Percentiles rank a stretch among this genome's conserved stretches.
phyloP scores from a whole-genome alignment of 23 red algal genomes.

The Gracilaria vermiculophylla region DNA sequence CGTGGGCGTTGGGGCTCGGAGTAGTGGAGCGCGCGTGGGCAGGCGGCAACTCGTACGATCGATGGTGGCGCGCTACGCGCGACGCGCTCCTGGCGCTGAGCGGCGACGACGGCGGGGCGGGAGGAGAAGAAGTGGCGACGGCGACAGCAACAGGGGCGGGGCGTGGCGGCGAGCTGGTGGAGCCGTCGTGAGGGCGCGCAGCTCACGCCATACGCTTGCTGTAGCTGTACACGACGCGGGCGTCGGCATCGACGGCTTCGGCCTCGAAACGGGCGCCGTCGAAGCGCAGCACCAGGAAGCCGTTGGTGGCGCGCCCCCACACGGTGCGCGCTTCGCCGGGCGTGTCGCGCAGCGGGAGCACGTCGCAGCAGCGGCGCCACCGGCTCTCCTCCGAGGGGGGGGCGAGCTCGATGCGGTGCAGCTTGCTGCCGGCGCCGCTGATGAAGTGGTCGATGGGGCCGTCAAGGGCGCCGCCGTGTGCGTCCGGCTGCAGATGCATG shows the following conservation, averaged over 20 bases:
- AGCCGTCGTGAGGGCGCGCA: not conserved
- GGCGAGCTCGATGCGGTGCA: constrained; percentile 9
- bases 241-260: constrained; percentile 20
- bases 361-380: constrained; percentile 37
- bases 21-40: not conserved
- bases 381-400: not conserved
- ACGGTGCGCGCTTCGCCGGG: constrained; percentile 1
- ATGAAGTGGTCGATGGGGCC: constrained; percentile 67
- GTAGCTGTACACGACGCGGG: constrained; percentile 32
- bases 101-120: not conserved
- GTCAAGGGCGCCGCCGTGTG: not conserved
- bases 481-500: constrained; percentile 68
- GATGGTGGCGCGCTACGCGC: constrained; percentile 37
- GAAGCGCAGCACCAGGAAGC: constrained; percentile 60
- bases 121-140: not conserved
- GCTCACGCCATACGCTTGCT: not conserved
- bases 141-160: not conserved
- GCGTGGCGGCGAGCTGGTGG: not conserved
- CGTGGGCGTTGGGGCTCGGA: too few species aligned
- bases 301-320: constrained; percentile 41
- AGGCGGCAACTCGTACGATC: constrained; percentile 29
- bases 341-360: not conserved
- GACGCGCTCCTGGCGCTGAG: constrained; percentile 3
- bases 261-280: not conserved
- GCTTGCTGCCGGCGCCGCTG: constrained; percentile 61